Conservation (phyloP, 495 filamentous ascomycete species). For the Penicillium verhagenii region DNA sequence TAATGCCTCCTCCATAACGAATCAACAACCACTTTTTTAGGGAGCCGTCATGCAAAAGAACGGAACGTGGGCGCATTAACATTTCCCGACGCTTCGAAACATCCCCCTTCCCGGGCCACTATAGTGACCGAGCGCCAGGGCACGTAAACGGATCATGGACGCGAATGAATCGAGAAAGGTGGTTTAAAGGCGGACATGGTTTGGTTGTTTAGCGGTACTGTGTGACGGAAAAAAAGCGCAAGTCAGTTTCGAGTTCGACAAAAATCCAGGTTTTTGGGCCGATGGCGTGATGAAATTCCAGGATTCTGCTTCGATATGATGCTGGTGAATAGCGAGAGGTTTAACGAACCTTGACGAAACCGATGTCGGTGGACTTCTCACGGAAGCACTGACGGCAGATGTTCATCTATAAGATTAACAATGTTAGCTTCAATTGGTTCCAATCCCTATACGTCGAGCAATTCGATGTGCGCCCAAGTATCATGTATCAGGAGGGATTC, state of each 20-base stretch:
- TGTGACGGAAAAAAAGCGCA: neutral
- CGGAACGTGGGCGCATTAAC: constrained; percentile 16
- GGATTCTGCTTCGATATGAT: neutral
- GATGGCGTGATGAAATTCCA: neutral
- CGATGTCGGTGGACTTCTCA: constrained; percentile 94
- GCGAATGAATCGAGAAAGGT: constrained; percentile 35
- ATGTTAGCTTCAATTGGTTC: constrained; percentile 20
- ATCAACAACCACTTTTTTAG: constrained; percentile 24
- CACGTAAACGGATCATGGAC: constrained; percentile 34
- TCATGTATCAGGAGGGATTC: constrained; percentile 3
- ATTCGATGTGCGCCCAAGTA: neutral
- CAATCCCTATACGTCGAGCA: neutral
- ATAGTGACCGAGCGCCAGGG: constrained; percentile 22
- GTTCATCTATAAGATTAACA: constrained; percentile 57
- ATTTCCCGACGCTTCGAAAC: constrained; percentile 19
- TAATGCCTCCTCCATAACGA: constrained; percentile 17
- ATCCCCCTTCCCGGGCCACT: constrained; percentile 20
- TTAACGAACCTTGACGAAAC: constrained; percentile 83
- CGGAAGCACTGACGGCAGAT: constrained; percentile 99
- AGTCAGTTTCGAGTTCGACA: neutral
- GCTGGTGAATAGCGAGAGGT: neutral
- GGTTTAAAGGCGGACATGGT: constrained; percentile 31
- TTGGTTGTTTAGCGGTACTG: constrained; percentile 55
- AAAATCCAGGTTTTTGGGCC: too few relatives aligned
- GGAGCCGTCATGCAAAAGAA: constrained; percentile 24